Base-by-base conservation (phyloP, 2,329 filamentous ascomycete genomes). In the Nectriaceae sp. region DNA sequence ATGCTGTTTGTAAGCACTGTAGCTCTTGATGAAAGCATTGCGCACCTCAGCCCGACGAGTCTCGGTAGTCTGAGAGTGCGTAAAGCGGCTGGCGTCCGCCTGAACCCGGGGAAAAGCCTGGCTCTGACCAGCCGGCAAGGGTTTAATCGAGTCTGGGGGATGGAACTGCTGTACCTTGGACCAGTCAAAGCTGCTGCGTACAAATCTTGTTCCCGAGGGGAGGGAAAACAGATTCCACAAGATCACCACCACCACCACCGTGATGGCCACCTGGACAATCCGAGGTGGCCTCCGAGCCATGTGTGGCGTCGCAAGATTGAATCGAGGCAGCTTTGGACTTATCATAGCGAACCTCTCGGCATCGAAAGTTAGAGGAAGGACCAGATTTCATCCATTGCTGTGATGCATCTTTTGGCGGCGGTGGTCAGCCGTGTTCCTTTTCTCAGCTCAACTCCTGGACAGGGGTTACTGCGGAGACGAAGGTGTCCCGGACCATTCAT, bases 1-100 rank as follows among this genome's bases (percentile, higher is more conserved):
- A 44, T 74, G 60, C 40, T 70, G 64, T 52, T 73, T 77, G 62
- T 85, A 84, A 24, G 76, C 72, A 11, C 71, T 64, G 74, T 79
- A 78, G 52, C 70, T 70, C 47, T 71, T 71, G 21, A 68, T 49
- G 20, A 79, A 78, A 3, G 67, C 68, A 4, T 56, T 52, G 4
- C 70, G 70, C 2, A 79, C 75, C 0, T 73, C 67, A 33, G 47
- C 20, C 61, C 64, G 20, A 73, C 74, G 39, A 65, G 33, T 50
- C 33, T 68, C 65, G 31, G 40, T 41, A 4, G 54, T 47, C 4
- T 36, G 21, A 1, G 49, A 53, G 5, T 46, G 54, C 4, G 19
- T 16, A 42, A 67, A 68, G 13, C 53, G 56, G 36, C 46, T 24
- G 5, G 48, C n/a, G 18, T 50, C 52, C 8, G 65, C 65, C 39